Base-by-base conservation (phyloP, 331 rosid genomes). In the Malus hybrid region DNA sequence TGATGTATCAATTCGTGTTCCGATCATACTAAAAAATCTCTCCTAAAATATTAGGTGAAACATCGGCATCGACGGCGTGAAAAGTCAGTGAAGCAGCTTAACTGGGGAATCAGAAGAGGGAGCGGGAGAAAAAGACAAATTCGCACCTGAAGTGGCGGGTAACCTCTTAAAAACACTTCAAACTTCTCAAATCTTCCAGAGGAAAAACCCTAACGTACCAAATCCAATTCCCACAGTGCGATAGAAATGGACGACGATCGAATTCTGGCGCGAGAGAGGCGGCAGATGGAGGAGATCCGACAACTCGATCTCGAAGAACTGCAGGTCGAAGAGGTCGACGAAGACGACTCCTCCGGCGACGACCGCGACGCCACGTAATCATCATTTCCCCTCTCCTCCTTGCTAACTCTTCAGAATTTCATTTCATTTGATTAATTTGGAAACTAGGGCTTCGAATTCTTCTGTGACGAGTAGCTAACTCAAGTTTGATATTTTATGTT, bases 221-320 rank as follows among this genome's bases (percentile, higher is more conserved):
- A 72, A 55, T 7, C 69, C 70, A 14, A 36, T 39, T 73, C 32
- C 20, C 20, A 48, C 56, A 46, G 52, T 11, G 56, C 63, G 31
- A 8, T 28, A 33, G 31, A 39, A 67, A 94, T 94, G 99, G 93
- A 85, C 0, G 80, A 86, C 46, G 73, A 86, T 52, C 86, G 80
- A 78, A 31, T 88, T 12, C 63, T 88, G 14, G 97, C 83, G 80
- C 81, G 90, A 57, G 99, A 92, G 82, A 83, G 93, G 86, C 80
- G 48, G 55, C 99, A 94, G 93, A 92, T 94, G 76, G 92, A 94
- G 79, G 93, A 88, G 77, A 91, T 94, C 83, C 90, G 84, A 74
- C 85, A 85, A 82, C 99, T 94, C 76, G 99, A 94, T 85, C 85
- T 82, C 65, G 99, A 94, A 69, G 92, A 90, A 48, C 86, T 94